Base-by-base conservation (phyloP, 2,329 filamentous ascomycete genomes). In the Alternaria ethzedia region DNA sequence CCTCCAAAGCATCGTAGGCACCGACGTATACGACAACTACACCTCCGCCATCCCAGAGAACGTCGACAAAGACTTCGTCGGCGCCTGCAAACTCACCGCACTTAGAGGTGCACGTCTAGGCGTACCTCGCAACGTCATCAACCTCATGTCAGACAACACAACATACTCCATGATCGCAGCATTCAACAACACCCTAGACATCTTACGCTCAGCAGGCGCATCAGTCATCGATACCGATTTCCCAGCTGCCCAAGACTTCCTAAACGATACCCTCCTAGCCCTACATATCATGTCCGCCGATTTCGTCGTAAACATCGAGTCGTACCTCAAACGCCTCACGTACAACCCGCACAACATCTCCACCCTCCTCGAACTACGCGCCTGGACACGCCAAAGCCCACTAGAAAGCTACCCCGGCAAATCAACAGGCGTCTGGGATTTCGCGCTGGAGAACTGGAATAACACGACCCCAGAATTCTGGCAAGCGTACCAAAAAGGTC, bases 241-340 rank as follows among this genome's bases (percentile, higher is more conserved):
- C 30, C 89, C 88, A 0, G 76, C 86, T 52, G 89, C 89, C n/a
- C 94, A 90, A 90, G 83, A 93, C 77, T 94, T 91, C 86, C 89
- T 91, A 70, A 90, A 88, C 66, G 90, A 90, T 6, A 84, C 82
- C 10, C 36, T 32, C 1, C 86, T 89, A 5, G 89, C 89, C 3
- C 88, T 82, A 70, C 81, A 88, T n/a, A 92, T 93, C 64, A 87
- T 92, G 78, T 92, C 89, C 13, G 87, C 89, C 0, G 89, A 91
- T 74, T 90, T 90, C 70, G 90, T 90, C 70, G 87, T 90, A 78
- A 86, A 90, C 77, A 86, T 92, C 76, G 84, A 85, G 58, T 77
- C 81, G 1, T 93, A 92, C 68, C 86, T 92, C 0, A 82, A 86
- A 1, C 86, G 89, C 67, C 82, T 92, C 0, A 79, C 8, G 1